Conservation (phyloP, 345 rosid genomes). For the Salix viminalis region DNA sequence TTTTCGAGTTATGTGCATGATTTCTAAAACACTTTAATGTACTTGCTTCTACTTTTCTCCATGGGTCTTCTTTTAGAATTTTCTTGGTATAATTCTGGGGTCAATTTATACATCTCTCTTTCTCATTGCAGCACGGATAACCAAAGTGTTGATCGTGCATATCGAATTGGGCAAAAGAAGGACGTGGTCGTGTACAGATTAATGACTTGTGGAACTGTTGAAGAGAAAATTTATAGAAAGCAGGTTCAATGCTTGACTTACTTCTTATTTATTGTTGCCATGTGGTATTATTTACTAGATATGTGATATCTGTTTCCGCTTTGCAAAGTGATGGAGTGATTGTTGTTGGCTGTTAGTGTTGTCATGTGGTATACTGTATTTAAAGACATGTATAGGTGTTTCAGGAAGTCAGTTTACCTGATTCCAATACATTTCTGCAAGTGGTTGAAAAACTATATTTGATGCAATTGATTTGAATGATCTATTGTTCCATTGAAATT, state of each 20-base stretch:
- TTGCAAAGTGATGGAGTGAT: neutral
- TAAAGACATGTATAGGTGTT: neutral
- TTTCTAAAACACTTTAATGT: neutral
- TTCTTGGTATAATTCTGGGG: neutral
- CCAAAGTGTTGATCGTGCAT: conserved; percentile 98
- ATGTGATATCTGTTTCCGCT: neutral
- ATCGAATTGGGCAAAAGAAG: conserved; percentile 91
- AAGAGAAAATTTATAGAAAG: conserved; percentile 94
- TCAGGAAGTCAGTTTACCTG: neutral
- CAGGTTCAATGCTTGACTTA: conserved; percentile 48
- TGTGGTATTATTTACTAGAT: neutral
- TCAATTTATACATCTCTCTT: neutral
- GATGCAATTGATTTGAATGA: neutral
- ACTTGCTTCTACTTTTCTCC: neutral
- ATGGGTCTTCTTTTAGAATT: neutral
- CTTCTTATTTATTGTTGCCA: neutral
- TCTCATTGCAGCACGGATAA: conserved; percentile 71
- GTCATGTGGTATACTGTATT: neutral
- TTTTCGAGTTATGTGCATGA: neutral
- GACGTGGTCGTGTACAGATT: conserved; percentile 88
- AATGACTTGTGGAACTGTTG: conserved; percentile 97
- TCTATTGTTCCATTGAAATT: neutral
- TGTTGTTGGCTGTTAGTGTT: neutral
- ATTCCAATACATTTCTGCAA: neutral
- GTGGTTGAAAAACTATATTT: neutral